These are phyloP conservation scores for Auricularia heimuer DNA, from an alignment of 768 basidiomycete genomes.

Conservation along the genomic window DNA sequence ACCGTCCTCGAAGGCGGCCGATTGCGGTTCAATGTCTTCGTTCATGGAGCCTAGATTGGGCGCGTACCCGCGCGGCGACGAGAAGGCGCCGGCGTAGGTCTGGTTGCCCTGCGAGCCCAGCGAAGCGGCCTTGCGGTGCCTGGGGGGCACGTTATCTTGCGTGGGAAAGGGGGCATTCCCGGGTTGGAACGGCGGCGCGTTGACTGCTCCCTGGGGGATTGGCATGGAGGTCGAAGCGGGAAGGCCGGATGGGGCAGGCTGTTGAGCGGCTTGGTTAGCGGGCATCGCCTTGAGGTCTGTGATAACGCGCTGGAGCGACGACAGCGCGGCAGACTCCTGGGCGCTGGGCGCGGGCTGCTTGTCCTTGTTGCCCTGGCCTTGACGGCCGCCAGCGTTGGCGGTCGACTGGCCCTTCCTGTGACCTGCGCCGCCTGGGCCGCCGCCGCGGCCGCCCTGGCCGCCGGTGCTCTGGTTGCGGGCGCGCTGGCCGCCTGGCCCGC, in stretches of 20 bases:
- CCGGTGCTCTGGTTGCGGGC: slow-evolving; percentile 6
- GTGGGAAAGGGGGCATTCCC: slow-evolving; percentile 49
- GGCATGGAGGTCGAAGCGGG: slow-evolving; percentile 33
- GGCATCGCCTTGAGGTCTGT: slow-evolving; percentile 82
- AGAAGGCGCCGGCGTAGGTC: slow-evolving; percentile 51
- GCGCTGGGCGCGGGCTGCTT: slow-evolving; percentile 32
- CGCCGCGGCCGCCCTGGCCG: not conserved
- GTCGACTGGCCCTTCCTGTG: slow-evolving; percentile 53
- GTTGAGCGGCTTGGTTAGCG: slow-evolving; percentile 27
- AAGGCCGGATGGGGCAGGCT: slow-evolving; percentile 23
- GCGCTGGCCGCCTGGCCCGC: slow-evolving; percentile 34
- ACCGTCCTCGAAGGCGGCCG: slow-evolving; percentile 55
- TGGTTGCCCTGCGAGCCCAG: slow-evolving; percentile 35
- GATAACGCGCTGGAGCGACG: slow-evolving; percentile 87
- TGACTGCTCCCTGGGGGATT: slow-evolving; percentile 35
- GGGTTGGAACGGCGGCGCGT: slow-evolving; percentile 69
- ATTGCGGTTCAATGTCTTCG: slow-evolving; percentile 53
- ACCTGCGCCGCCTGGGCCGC: not conserved
- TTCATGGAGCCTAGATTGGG: slow-evolving; percentile 68
- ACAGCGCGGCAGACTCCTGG: slow-evolving; percentile 65
- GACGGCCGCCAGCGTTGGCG: slow-evolving; percentile 33
- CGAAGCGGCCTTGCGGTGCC: slow-evolving; percentile 77
- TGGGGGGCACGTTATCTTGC: slow-evolving; percentile 29
- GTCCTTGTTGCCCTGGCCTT: slow-evolving; percentile 25
- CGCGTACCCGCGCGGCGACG: slow-evolving; percentile 35